These are phyloP conservation scores for Xylaria sp. DNA, from an alignment of 2,329 filamentous ascomycete species.

Conservation along the genomic window DNA sequence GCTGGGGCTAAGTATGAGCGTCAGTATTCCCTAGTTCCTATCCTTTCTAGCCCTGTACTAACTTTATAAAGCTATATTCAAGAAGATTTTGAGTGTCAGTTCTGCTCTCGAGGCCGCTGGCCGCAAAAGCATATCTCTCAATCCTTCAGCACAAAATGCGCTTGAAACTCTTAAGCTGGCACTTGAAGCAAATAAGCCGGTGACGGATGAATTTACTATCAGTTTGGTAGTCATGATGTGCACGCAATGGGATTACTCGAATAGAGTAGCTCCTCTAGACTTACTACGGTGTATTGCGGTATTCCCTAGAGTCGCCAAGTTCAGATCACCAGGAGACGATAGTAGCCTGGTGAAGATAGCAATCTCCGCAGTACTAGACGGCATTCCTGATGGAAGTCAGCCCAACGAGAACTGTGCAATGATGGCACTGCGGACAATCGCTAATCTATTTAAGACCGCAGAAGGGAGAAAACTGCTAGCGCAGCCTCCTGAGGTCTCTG, in stretches of 20 bases:
- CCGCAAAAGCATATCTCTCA: slow-evolving; percentile 78
- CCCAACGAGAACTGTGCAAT: slow-evolving; percentile 84
- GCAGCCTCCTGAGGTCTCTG: slow-evolving; percentile 64
- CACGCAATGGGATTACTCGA: slow-evolving; percentile 81
- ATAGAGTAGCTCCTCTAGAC: slow-evolving; percentile 86
- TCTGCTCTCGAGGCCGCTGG: slow-evolving; percentile 76
- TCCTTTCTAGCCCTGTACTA: slow-evolving; percentile 11
- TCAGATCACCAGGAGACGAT: slow-evolving; percentile 62
- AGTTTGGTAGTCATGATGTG: slow-evolving; percentile 76
- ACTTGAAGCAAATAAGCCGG: slow-evolving; percentile 68
- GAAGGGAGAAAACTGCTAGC: slow-evolving; percentile 75
- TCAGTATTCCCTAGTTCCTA: slow-evolving; percentile 45
- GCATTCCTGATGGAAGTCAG: slow-evolving; percentile 65
- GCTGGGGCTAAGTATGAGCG: slow-evolving; percentile 76
- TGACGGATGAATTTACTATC: slow-evolving; percentile 64
- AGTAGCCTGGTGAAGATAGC: slow-evolving; percentile 70
- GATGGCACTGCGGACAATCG: slow-evolving; percentile 83
- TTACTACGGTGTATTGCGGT: slow-evolving; percentile 85
- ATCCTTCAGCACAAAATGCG: slow-evolving; percentile 74
- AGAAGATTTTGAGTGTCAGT: slow-evolving; percentile 82
- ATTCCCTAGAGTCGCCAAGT: slow-evolving; percentile 72
- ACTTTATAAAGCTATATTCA: slow-evolving; percentile 67
- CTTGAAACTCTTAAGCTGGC: slow-evolving; percentile 71
- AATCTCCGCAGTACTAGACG: slow-evolving; percentile 53
- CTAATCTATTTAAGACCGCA: slow-evolving; percentile 83